phyloP scores from a whole-genome alignment of 768 basidiomycete species.

The Chalciporus piperatus region DNA sequence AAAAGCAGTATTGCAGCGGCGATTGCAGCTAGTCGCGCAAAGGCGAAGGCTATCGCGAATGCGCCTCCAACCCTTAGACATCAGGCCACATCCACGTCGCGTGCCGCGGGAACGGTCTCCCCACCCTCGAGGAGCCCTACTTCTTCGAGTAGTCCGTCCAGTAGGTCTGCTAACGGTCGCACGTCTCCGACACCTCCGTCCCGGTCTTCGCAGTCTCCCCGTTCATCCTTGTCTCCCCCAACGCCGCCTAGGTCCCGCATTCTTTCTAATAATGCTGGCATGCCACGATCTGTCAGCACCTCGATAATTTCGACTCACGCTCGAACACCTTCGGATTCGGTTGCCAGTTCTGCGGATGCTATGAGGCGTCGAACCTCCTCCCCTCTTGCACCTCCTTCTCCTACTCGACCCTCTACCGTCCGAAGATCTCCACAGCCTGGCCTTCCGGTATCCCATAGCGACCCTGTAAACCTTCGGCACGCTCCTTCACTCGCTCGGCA shows the following conservation, averaged over 20 bases:
- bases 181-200: constrained; percentile 36
- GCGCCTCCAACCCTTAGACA: constrained; percentile 79
- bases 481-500: constrained; percentile 33
- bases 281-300: constrained; percentile 45
- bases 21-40: constrained; percentile 87
- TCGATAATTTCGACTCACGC: constrained; percentile 33
- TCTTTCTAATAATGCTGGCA: constrained; percentile 34
- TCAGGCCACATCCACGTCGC: constrained; percentile 73
- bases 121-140: constrained; percentile 39
- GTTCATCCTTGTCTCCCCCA: constrained; percentile 47
- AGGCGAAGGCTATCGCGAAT: constrained; percentile 78
- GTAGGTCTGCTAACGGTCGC: constrained; percentile 40
- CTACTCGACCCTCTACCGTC: constrained; percentile 33
- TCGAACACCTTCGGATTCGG: constrained; percentile 45
- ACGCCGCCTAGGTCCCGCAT: constrained; percentile 41
- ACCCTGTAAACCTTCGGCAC: constrained; percentile 22
- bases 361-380: constrained; percentile 48
- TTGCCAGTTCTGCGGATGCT: constrained; percentile 22
- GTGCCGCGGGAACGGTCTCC: constrained; percentile 45
- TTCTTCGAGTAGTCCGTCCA: constrained; percentile 42
- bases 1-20: constrained; percentile 83
- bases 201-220: constrained; percentile 49
- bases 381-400: constrained; percentile 37
- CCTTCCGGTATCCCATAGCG: constrained; percentile 34
- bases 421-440: constrained; percentile 39